Percentiles rank a stretch among this genome's conserved stretches.
Conservation (phyloP, 306 rosid genomes). For the Crotalaria pallida region DNA sequence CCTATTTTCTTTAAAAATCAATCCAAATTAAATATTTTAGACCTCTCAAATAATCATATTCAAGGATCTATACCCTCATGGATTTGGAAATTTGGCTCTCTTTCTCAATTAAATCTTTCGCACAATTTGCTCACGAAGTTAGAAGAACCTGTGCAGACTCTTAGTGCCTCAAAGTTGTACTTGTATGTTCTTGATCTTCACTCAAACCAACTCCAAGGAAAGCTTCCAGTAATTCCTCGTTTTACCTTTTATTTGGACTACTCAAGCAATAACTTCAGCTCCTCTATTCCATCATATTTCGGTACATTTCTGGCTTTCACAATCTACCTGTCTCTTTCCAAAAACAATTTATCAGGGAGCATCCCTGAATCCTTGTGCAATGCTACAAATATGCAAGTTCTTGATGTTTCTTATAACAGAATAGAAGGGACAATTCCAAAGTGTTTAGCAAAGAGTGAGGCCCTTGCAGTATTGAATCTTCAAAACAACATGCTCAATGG, state of each 20-base stretch:
- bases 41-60: conserved; percentile 49
- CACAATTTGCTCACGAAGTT: conserved; percentile 8
- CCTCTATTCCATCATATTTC: conserved; percentile 2
- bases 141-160: neutral
- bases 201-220: conserved; percentile 31
- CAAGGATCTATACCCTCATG: conserved; percentile 38
- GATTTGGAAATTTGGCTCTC: conserved; percentile 34
- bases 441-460: neutral
- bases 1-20: conserved; percentile 27
- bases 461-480: conserved; percentile 19
- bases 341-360: neutral
- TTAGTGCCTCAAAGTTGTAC: neutral
- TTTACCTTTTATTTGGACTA: neutral
- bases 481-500: conserved; percentile 16
- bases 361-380: conserved; percentile 36
- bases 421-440: conserved; percentile 20
- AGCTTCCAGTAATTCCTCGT: conserved; percentile 5
- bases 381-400: conserved; percentile 7
- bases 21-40: neutral
- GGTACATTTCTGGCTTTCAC: neutral
- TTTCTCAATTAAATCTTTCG: conserved; percentile 31
- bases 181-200: conserved; percentile 25
- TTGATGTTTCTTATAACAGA: conserved; percentile 30
- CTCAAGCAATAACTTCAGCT: conserved; percentile 37
- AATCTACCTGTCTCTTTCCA: conserved; percentile 20